These are phyloP conservation scores for Solanum hybrid DNA, from an alignment of 305 asterid species.

Conservation along the genomic window DNA sequence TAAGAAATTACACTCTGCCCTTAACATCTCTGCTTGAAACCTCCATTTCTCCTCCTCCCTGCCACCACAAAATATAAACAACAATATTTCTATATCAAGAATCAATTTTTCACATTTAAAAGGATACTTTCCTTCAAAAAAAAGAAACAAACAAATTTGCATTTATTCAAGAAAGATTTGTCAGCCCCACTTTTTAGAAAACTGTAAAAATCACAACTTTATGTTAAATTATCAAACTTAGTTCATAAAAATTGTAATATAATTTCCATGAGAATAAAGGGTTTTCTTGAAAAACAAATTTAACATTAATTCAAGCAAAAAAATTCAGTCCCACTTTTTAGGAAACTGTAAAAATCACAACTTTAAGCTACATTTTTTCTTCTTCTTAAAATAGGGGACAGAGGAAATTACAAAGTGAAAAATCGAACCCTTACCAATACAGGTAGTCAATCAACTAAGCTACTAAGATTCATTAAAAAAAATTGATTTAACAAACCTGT, in stretches of 20 bases:
- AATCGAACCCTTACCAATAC: background rate
- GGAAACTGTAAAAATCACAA: background rate
- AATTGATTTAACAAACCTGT: constrained; percentile 11
- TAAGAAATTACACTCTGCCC: constrained; percentile 59
- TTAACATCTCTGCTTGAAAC: constrained; percentile 67
- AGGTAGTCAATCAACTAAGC: background rate
- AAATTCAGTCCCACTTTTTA: background rate
- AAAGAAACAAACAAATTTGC: background rate
- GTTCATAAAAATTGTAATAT: background rate
- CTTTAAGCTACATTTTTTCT: background rate
- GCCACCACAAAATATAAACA: background rate
- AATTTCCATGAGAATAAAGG: background rate
- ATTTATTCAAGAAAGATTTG: background rate
- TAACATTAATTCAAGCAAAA: background rate
- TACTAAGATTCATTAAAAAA: background rate
- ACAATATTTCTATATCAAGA: background rate
- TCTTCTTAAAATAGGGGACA: background rate
- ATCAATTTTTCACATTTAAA: background rate
- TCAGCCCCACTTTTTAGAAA: background rate
- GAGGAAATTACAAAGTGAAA: background rate
- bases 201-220: background rate
- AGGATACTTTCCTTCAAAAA: background rate
- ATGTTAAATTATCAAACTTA: background rate
- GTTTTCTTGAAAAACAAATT: background rate
- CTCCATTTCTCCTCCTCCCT: constrained; percentile 57